Percentiles rank a stretch among this genome's conserved stretches.
phyloP scores from a whole-genome alignment of 202 grass and related monocot species.

The Cymbopogon flexuosus region DNA sequence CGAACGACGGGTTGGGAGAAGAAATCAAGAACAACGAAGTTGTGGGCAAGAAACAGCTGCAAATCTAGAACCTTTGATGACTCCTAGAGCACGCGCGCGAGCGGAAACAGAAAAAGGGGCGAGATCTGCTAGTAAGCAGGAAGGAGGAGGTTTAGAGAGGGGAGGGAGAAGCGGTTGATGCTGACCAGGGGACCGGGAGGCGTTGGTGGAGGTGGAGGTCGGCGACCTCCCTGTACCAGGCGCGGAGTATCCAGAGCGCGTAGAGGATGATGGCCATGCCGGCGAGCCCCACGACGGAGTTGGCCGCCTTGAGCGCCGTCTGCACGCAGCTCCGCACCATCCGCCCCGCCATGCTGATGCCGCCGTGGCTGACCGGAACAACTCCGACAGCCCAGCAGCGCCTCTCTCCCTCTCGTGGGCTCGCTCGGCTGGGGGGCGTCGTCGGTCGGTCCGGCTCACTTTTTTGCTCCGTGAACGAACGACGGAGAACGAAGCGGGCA shows the following conservation, averaged over 20 bases:
- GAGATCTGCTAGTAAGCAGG: not conserved
- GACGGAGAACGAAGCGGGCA: not conserved
- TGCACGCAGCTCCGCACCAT: constrained; percentile 62
- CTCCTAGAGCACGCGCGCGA: not conserved
- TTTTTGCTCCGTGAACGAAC: not conserved
- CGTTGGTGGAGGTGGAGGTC: not conserved
- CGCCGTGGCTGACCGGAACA: not conserved
- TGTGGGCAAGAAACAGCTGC: not conserved
- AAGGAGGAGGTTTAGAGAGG: not conserved
- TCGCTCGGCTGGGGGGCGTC: not conserved
- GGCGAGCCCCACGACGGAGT: constrained; percentile 71
- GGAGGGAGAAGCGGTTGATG: not conserved
- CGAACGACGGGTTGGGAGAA: not conserved
- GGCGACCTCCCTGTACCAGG: constrained; percentile 49
- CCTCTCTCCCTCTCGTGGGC: not conserved
- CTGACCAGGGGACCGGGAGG: constrained; percentile 59
- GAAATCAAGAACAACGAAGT: not conserved
- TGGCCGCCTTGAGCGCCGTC: constrained; percentile 79
- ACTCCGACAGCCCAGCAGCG: not conserved
- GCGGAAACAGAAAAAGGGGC: not conserved
- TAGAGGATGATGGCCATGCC: constrained; percentile 97
- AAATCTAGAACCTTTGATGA: not conserved
- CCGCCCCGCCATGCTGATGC: constrained; percentile 43
- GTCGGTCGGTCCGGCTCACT: not conserved
- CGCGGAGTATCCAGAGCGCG: constrained; percentile 90